A percentile compares a stretch with the other conserved stretches of the same genome.
These are phyloP conservation scores for Agrostemma githago DNA, from an alignment of 148 eudicot species.

Conservation along the genomic window DNA sequence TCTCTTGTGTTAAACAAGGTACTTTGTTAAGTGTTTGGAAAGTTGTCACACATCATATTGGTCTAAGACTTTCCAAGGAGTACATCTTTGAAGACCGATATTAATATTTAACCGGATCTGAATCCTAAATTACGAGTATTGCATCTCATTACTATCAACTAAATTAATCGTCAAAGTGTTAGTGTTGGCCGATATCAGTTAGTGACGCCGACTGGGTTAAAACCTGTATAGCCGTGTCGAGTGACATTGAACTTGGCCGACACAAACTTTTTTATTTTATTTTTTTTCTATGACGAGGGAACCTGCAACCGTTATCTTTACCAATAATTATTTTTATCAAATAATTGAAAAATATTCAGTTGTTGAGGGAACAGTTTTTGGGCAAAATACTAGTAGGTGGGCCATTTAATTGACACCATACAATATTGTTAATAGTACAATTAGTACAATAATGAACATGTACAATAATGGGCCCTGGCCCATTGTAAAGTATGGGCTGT, in stretches of 20 bases:
- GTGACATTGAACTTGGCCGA: too few species aligned
- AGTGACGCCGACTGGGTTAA: too few species aligned
- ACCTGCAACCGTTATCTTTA: too few species aligned
- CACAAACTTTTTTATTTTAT: too few species aligned
- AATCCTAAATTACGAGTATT: too few species aligned
- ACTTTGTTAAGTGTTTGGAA: background rate
- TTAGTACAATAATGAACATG: background rate
- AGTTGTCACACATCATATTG: background rate
- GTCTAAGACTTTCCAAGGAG: background rate
- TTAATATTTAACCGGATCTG: too few species aligned
- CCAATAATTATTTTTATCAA: background rate
- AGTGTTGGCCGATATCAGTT: too few species aligned
- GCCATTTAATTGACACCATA: background rate
- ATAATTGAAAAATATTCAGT: conserved; percentile 1
- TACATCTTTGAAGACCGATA: too few species aligned
- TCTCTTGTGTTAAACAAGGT: conserved; percentile 12
- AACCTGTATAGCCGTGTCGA: too few species aligned
- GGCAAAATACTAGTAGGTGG: background rate
- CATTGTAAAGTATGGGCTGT: conserved; percentile 10
- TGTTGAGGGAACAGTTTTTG: conserved; percentile 6
- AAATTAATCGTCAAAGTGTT: too few species aligned
- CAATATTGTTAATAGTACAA: background rate
- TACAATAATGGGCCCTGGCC: background rate
- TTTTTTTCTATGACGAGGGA: too few species aligned
- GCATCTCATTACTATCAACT: too few species aligned